Conservation (phyloP, 2,329 filamentous ascomycete species). For the Didymellaceae sp. region DNA sequence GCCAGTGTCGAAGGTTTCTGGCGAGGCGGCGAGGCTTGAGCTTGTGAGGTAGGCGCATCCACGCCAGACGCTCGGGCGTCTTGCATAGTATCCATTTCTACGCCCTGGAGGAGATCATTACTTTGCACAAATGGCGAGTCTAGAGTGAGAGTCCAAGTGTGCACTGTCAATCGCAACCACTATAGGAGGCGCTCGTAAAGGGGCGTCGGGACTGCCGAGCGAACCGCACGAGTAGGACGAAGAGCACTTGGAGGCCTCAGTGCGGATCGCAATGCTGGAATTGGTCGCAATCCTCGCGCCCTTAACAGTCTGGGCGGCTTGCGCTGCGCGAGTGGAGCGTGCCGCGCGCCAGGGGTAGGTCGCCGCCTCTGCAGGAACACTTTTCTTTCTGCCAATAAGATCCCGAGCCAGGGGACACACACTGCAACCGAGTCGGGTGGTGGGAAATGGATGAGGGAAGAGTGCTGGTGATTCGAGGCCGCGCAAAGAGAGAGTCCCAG, state of each 20-base stretch:
- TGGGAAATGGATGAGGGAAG: constrained; percentile 1
- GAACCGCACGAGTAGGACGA: constrained; percentile 31
- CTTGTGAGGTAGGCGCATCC: constrained; percentile 29
- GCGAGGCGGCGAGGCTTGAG: constrained; percentile 35
- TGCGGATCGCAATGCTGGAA: constrained; percentile 39
- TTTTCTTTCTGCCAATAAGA: constrained; percentile 19
- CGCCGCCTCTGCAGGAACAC: constrained; percentile 36
- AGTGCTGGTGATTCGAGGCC: constrained; percentile 11
- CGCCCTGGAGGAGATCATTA: constrained; percentile 37
- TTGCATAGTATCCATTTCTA: constrained; percentile 43
- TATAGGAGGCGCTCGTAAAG: constrained; percentile 38
- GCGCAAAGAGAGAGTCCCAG: constrained; percentile 1
- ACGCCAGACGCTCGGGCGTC: constrained; percentile 35
- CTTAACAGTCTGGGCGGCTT: constrained; percentile 28
- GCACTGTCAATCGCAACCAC: constrained; percentile 26
- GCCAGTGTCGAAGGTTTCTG: constrained; percentile 47
- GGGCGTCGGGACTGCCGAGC: constrained; percentile 33
- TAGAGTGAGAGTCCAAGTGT: constrained; percentile 26
- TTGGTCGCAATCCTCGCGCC: constrained; percentile 38
- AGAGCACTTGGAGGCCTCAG: constrained; percentile 31
- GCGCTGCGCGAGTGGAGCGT: constrained; percentile 31
- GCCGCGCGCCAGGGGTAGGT: constrained; percentile 28
- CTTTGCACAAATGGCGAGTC: constrained; percentile 45
- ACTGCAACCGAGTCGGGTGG: constrained; percentile 2
- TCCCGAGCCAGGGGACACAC: constrained; percentile 1